Evolutionary conservation across 495 filamentous ascomycete genomes (phyloP).

Genomic region (Penicillium cosmopolitanum): DNA sequence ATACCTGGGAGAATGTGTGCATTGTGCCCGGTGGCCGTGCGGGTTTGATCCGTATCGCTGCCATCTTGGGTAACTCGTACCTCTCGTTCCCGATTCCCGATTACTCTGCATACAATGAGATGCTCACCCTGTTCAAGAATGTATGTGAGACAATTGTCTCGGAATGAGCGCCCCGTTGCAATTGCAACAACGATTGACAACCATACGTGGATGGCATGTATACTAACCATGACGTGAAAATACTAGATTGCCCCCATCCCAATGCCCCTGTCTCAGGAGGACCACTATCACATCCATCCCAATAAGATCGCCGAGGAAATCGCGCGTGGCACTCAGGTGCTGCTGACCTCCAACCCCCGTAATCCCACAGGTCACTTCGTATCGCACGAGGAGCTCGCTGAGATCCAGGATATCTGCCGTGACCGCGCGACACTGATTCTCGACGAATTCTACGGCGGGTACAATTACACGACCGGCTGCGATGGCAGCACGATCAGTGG

Average conservation of each 20-base stretch:
- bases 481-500: slow-evolving; percentile 86
- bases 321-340: slow-evolving; percentile 81
- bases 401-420: slow-evolving; percentile 91
- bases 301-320: slow-evolving; percentile 92
- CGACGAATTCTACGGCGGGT: slow-evolving; percentile 96
- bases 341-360: slow-evolving; percentile 94
- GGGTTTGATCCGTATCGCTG: slow-evolving; percentile 90
- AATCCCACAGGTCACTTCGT: slow-evolving; percentile 94
- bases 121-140: slow-evolving; percentile 90
- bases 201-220: background rate
- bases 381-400: slow-evolving; percentile 74
- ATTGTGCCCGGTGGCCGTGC: slow-evolving; percentile 94
- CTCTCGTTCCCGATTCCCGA: slow-evolving; percentile 84
- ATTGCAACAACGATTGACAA: too few species aligned
- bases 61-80: slow-evolving; percentile 90
- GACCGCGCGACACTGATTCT: slow-evolving; percentile 88
- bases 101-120: slow-evolving; percentile 90
- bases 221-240: slow-evolving; percentile 13
- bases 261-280: slow-evolving; percentile 77
- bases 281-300: slow-evolving; percentile 88
- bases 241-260: slow-evolving; percentile 86
- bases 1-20: slow-evolving; percentile 99
- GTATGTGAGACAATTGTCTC: slow-evolving; percentile 41
- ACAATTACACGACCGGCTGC: slow-evolving; percentile 91
- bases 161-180: background rate